Base-by-base conservation (phyloP, 2,329 filamentous ascomycete genomes). In the Sporothrix inflata region DNA sequence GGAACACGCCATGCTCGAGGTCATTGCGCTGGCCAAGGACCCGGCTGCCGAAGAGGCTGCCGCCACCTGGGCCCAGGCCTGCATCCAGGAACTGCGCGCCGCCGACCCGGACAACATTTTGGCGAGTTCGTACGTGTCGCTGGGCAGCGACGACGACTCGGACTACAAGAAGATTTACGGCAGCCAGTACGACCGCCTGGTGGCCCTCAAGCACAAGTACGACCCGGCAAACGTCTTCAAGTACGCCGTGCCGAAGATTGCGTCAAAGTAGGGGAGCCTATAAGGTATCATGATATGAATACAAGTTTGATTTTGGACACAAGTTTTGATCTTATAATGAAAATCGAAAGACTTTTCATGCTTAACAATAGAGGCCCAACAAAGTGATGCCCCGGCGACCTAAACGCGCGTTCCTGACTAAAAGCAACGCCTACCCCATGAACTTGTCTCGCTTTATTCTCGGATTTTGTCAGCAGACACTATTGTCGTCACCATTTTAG, bases 91-190 rank as follows among this genome's bases (percentile, higher is more conserved):
- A 3, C 68, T 61, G 16, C 40, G 55, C 19, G 68, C 55, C 2
- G 53, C 34, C 21, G 68, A 40, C 24, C 68, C 68, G 6, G 51
- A 38, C 53, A 61, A 61, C 24, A 38, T 70, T n/a, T 11, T 60
- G 21, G 68, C 61, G 42, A 60, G 53, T 24, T 30, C 68, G 9
- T 70, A 70, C 14, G 40, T 70, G 19, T 57, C 68, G 8, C 68
- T 70, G 4, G 38, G 30, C 21, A 6, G 16, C 16, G 68, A 70
- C 16, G 53, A 30, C 24, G 68, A 70, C 38, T 45, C 53, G 16
- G 68, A 70, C 68, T 49, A 61, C 9, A 74, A 75, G 49, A 76
- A 74, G 47, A 74, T 74, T 1, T 75, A 74, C 38, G 75, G 72
- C 1, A 16, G 42, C 3, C 72, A 73, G 14, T 61, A 70, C 24